Evolutionary conservation across 345 rosid species (phyloP).

Genomic region (Dipteronia dyeriana): DNA sequence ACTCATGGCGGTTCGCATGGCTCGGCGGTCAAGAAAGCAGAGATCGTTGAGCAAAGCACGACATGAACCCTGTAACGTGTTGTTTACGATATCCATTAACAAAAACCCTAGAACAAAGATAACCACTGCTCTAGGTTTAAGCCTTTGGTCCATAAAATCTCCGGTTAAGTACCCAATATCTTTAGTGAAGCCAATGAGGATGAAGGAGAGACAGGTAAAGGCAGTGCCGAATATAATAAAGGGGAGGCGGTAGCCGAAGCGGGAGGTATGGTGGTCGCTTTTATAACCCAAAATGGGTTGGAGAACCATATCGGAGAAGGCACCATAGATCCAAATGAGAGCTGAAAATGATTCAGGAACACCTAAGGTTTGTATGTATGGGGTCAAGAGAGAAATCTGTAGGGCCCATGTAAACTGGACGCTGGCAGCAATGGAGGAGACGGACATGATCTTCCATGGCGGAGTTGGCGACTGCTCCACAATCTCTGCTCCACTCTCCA

Average conservation of each 20-base stretch:
- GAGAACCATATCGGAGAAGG: constrained; percentile 80
- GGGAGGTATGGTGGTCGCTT: constrained; percentile 73
- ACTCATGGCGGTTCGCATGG: constrained; percentile 56
- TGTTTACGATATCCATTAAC: constrained; percentile 90
- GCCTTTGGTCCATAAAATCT: constrained; percentile 32
- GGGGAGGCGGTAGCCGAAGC: constrained; percentile 86
- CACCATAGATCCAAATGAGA: constrained; percentile 86
- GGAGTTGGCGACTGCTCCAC: constrained; percentile 9
- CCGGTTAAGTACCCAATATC: constrained; percentile 69
- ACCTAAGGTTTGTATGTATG: constrained; percentile 80
- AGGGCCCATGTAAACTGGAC: constrained; percentile 93
- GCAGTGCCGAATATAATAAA: constrained; percentile 60
- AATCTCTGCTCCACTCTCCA: background rate
- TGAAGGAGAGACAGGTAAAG: constrained; percentile 54
- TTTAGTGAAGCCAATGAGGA: constrained; percentile 77
- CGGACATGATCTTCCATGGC: constrained; percentile 49
- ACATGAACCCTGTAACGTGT: constrained; percentile 81
- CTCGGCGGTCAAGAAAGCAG: constrained; percentile 46
- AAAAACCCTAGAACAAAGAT: constrained; percentile 79
- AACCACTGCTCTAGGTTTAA: constrained; percentile 65
- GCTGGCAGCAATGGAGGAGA: constrained; percentile 82
- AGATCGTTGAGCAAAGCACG: constrained; percentile 85
- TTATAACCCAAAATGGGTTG: constrained; percentile 84
- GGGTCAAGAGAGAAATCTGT: constrained; percentile 80
- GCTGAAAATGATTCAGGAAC: constrained; percentile 81